Conservation (phyloP, 371 early-diverging fungal genomes). For the Mortierella sp. region DNA sequence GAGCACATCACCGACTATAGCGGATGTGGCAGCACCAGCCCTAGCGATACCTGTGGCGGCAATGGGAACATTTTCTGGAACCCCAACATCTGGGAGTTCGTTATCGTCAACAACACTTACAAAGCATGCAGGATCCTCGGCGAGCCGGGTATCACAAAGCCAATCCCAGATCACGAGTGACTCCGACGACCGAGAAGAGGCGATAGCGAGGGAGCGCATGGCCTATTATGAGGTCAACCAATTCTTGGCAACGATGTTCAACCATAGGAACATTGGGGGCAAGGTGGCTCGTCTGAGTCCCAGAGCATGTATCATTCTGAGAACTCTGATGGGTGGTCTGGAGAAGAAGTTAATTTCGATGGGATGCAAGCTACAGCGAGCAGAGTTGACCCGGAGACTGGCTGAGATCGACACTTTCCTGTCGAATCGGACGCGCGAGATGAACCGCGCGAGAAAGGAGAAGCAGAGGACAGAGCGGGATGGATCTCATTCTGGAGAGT, state of each 20-base stretch:
- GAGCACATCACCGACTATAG: not conserved
- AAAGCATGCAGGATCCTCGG: not conserved
- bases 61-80: not conserved
- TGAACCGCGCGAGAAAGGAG: not conserved
- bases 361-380: conserved; percentile 45
- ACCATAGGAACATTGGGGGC: not conserved
- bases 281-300: conserved; percentile 3
- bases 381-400: conserved; percentile 24
- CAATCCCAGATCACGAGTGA: not conserved
- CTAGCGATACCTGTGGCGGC: not conserved
- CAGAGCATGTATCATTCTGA: conserved; percentile 31
- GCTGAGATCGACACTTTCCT: conserved; percentile 1
- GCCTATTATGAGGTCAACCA: conserved; percentile 44
- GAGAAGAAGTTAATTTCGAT: conserved; percentile 39
- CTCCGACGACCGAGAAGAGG: not conserved
- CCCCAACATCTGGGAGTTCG: not conserved
- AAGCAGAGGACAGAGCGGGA: not conserved
- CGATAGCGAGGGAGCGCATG: not conserved
- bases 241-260: conserved; percentile 30
- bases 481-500: not conserved
- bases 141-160: not conserved
- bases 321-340: conserved; percentile 27
- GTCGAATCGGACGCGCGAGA: not conserved
- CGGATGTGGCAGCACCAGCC: not conserved
- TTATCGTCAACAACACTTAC: not conserved